Conservation (phyloP, 495 filamentous ascomycete species). For the Bombardia bombarda region DNA sequence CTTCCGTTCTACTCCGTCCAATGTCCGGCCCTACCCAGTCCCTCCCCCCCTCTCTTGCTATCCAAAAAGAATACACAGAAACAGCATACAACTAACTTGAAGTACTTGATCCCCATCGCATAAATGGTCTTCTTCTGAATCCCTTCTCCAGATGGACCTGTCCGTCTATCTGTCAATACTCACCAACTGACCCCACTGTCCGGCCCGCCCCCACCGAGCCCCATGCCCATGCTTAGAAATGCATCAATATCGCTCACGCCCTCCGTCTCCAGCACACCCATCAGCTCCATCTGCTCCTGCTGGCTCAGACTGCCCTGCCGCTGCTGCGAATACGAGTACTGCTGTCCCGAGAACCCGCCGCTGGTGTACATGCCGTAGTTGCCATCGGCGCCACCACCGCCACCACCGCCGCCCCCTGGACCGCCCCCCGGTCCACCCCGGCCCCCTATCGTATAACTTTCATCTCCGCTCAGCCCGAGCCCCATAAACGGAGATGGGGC, state of each 20-base stretch:
- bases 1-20: too few species aligned
- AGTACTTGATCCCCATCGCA: too few species aligned
- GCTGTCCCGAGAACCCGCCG: constrained; percentile 18
- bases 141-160: too few species aligned
- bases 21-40: too few species aligned
- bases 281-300: constrained; percentile 62
- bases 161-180: too few species aligned
- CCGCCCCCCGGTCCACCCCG: constrained; percentile 1
- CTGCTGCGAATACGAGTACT: constrained; percentile 21
- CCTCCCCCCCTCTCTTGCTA: too few species aligned
- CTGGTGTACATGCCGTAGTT: constrained; percentile 19
- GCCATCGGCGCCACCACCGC: constrained; percentile 15
- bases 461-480: constrained; percentile 9
- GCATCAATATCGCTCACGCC: constrained; percentile 56
- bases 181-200: too few species aligned
- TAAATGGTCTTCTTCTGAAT: too few species aligned
- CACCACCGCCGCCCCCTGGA: not conserved
- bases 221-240: constrained; percentile 43
- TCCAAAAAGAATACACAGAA: too few species aligned
- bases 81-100: too few species aligned
- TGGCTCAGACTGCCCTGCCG: constrained; percentile 59
- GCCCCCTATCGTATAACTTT: constrained; percentile 1
- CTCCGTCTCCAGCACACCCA: constrained; percentile 56
- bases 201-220: constrained; percentile 4
- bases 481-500: constrained; percentile 7